These are phyloP conservation scores for Maudiozyma bulderi DNA, from an alignment of 805 yeast genomes.

Conservation along the genomic window DNA sequence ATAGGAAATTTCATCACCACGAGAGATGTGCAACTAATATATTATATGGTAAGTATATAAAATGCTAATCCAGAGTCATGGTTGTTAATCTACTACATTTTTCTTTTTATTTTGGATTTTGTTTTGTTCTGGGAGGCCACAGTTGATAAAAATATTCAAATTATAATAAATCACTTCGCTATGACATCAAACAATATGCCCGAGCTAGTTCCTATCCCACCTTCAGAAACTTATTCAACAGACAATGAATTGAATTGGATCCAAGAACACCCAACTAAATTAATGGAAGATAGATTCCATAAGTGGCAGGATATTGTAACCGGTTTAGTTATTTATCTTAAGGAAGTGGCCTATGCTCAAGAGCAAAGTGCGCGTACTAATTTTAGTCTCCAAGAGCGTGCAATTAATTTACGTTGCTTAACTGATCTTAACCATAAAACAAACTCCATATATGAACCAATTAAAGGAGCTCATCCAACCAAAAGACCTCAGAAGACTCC, in stretches of 20 bases:
- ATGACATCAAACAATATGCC: background rate
- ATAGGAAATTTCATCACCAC: too few relatives aligned
- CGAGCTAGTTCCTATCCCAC: background rate
- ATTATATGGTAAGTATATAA: too few relatives aligned
- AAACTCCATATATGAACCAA: conserved; percentile 36
- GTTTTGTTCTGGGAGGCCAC: too few relatives aligned
- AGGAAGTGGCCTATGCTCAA: conserved; percentile 65
- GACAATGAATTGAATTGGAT: conserved; percentile 8
- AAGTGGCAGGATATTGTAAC: conserved; percentile 72
- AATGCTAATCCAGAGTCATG: too few relatives aligned
- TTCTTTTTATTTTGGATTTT: too few relatives aligned
- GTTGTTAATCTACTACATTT: too few relatives aligned
- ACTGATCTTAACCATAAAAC: conserved; percentile 27
- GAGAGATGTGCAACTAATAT: too few relatives aligned
- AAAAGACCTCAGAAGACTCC: conserved; percentile 15
- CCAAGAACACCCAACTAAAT: conserved; percentile 57
- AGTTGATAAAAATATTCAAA: too few relatives aligned
- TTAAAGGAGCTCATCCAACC: background rate
- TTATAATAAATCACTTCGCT: too few relatives aligned
- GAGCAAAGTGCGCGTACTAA: conserved; percentile 60
- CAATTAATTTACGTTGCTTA: conserved; percentile 34
- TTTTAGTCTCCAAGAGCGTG: conserved; percentile 56
- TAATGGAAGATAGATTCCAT: conserved; percentile 65
- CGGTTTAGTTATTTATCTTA: conserved; percentile 57
- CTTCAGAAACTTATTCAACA: background rate